Evolutionary conservation across 2,329 filamentous ascomycete species (phyloP), one percentile per base, ranked within the genome.

Genomic region (Tolypocladium amazonense): DNA sequence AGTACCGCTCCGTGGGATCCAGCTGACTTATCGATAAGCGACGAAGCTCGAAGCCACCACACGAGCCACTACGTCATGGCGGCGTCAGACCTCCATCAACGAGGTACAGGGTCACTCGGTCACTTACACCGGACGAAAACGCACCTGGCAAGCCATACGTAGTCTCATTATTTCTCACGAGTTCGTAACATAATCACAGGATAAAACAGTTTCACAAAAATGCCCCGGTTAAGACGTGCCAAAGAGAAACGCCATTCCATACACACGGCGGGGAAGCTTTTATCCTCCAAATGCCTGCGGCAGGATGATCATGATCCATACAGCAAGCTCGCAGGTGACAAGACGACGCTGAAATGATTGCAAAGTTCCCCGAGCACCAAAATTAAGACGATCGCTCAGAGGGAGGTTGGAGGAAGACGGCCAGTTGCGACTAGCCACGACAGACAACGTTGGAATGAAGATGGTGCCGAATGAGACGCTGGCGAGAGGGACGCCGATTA

Each of bases 401-500:
- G 23, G 18, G 8, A n/a, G 5, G 0, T 35, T 9, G 30, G 35
- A 30, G 12, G n/a, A 20, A 35, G 20, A 12, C 3, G 50, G 50
- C 50, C 55, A 18, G 35, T 14, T 18, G 3, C 9, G 23, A 50
- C 25, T 9, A 15, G 25, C 54, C 54, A 11, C 12, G 37, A 11
- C 25, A 39, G 37, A 9, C n/a, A 12, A 20, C 14, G 18, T 50
- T 62, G 62, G 63, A 65, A 66, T 27, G 45, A 9, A 27, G 12
- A 47, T 30, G 7, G 6, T 30, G 4, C 25, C 1, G 6, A n/a
- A 30, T 30, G 45, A n/a, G n/a, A 50, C 25, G 45, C 25, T 50
- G 45, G 25, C 25, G 45, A 18, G 25, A 27, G 14, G 14, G 45
- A 30, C 45, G 27, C 9, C 27, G 27, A 27, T 56, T 61, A 65